Conservation (phyloP, 2,329 filamentous ascomycete genomes). For the Corinectria fuckeliana region DNA sequence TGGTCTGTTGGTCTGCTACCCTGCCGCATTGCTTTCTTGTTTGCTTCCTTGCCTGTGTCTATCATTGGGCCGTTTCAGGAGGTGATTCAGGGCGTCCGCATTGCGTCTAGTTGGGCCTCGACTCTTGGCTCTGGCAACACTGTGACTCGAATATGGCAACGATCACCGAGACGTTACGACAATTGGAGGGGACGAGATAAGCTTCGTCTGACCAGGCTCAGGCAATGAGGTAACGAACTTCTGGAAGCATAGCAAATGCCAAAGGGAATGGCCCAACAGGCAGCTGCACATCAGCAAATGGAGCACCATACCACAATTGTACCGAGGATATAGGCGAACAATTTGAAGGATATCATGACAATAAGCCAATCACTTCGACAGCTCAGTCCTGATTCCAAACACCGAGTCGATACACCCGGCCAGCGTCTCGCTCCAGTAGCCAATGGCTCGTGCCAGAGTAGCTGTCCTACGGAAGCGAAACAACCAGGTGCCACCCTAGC, state of each 20-base stretch:
- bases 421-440: not conserved
- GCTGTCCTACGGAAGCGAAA: not conserved
- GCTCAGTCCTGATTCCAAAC: not conserved
- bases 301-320: not conserved
- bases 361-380: not conserved
- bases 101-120: not conserved
- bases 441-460: not conserved
- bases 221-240: not conserved
- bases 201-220: not conserved
- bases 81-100: not conserved
- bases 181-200: not conserved
- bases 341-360: not conserved
- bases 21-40: not conserved
- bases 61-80: conserved; percentile 1
- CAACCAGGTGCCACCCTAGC: not conserved
- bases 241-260: conserved; percentile 3
- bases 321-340: too few relatives aligned
- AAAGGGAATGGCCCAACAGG: not conserved
- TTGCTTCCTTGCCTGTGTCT: not conserved
- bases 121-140: not conserved
- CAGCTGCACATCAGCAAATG: not conserved
- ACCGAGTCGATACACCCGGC: not conserved
- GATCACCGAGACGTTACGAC: conserved; percentile 1
- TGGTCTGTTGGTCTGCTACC: not conserved
- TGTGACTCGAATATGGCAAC: not conserved